These are phyloP conservation scores for Crithidia expoeki DNA, from an alignment of 208 protist genomes.

Conservation along the genomic window DNA sequence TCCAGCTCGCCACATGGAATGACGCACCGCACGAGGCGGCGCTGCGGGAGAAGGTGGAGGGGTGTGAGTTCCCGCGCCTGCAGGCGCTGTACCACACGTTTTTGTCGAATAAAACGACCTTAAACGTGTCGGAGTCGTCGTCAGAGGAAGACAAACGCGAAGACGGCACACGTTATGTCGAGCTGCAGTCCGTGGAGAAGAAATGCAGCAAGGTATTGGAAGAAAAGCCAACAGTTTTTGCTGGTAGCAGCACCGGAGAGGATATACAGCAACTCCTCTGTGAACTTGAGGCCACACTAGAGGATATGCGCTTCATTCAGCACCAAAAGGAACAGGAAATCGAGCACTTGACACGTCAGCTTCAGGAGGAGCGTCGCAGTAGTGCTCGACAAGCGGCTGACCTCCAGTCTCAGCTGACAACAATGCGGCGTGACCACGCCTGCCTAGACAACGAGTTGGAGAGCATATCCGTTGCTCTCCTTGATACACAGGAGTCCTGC, in stretches of 20 bases:
- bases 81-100: conserved; percentile 16
- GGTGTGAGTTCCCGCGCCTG: conserved; percentile 18
- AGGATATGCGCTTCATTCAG: conserved; percentile 23
- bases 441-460: conserved; percentile 21
- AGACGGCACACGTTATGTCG: neutral
- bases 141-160: neutral
- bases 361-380: conserved; percentile 18
- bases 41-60: conserved; percentile 9
- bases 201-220: conserved; percentile 5
- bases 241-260: neutral
- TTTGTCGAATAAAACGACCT: neutral
- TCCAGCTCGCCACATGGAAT: conserved; percentile 18
- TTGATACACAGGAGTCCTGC: conserved; percentile 25
- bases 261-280: conserved; percentile 17
- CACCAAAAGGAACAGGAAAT: conserved; percentile 21
- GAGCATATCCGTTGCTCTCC: conserved; percentile 25
- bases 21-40: conserved; percentile 8
- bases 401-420: conserved; percentile 21
- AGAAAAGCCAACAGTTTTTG: neutral
- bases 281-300: conserved; percentile 16
- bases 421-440: conserved; percentile 26
- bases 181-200: conserved; percentile 1
- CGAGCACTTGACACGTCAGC: conserved; percentile 16
- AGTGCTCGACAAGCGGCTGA: conserved; percentile 1
- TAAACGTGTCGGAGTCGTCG: neutral